Evolutionary conservation across 2,329 filamentous ascomycete species (phyloP), one percentile per base, ranked within the genome.

Genomic region (Cadophora luteo-olivacea): DNA sequence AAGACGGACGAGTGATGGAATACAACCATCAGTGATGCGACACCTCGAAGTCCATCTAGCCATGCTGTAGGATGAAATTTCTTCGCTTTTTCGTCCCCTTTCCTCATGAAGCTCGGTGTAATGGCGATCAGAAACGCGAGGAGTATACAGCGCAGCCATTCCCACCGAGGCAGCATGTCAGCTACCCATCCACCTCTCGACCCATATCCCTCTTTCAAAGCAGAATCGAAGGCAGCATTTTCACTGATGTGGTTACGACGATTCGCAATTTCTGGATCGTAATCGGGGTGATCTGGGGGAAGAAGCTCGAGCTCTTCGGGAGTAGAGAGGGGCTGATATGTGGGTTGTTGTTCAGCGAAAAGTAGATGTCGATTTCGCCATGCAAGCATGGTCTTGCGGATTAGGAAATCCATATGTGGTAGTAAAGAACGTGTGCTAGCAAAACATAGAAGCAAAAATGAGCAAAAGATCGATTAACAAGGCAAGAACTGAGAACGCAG

Each of bases 1-100:
- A 68, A 6, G 48, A 66, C 64, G 9, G 51, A 64, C 16, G 25
- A 55, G 51, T 71, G 69, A 29, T 69, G 55, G 32, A 69, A 65
- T 25, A 82, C 82, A 67, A 84, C 82, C 55, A 83, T 70, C 49
- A 84, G 73, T 24, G 82, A 79, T 16, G 83, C 83, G 33, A 84
- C 72, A 25, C 83, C 83, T 33, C 82, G 81, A 57, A 84, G 75
- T 41, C 83, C 82, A 73, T 84, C 82, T 45, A 84, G 79, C 70
- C 82, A 84, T 51, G 45, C 61, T 19, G 61, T 63, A 7, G 61
- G 41, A 52, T 63, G 61, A 22, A 63, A 12, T 32, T 63, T 61
- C 41, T 48, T 45, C 45, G 24, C 5, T n/a, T 45, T 63, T 3
- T 19, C 32, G 29, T 63, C 45, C n/a, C 41, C 48, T n/a, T 49